Evolutionary conservation across 768 basidiomycete genomes (phyloP), one percentile per base, ranked within the genome.

Genomic region (Tylopilus cervinicoccineus): DNA sequence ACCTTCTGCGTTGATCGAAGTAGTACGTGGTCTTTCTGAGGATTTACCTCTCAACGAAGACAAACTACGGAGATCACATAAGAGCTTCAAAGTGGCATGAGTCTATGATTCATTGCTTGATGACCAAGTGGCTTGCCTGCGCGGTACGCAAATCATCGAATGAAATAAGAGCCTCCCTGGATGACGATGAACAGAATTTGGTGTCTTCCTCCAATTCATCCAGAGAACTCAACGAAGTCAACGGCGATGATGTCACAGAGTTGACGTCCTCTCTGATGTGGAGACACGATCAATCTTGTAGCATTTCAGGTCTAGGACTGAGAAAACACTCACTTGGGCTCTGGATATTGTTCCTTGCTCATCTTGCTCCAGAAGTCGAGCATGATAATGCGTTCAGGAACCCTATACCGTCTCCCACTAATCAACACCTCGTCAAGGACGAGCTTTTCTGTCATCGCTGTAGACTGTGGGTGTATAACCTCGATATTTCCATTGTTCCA

Each of bases 361-460:
- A 89, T 73, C 65, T 88, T 93, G 48, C 81, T 84, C 94, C 95
- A 98, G 62, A 99, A 99, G 66, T 99, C 95, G 40, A 99, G 78
- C 38, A 89, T 78, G 56, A 99, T 88, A 41, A 93, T 78, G 50
- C 83, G 80, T 64, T 98, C 96, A 4, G 96, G 96, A 20, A 98
- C 85, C 60, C 93, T 76, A 69, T 96, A 98, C 37, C 89, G 81
- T 54, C 90, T 84, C 27, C 88, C 88, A 58, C 91, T 91, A 58
- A 92, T 91, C 43, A 89, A 70, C 20, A 93, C 83, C 58, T 94
- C 92, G 55, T 93, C 91, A 14, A 86, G 80, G 28, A 76, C 64
- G 38, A 86, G 72, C 54, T 76, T 83, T 32, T 68, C 67, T 9
- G 71, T 57, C 34, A 74, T 62, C 13, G 74, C 69, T 33, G 74